These are phyloP conservation scores for Vigna radiata DNA, from an alignment of 306 rosid species.

Conservation along the genomic window DNA sequence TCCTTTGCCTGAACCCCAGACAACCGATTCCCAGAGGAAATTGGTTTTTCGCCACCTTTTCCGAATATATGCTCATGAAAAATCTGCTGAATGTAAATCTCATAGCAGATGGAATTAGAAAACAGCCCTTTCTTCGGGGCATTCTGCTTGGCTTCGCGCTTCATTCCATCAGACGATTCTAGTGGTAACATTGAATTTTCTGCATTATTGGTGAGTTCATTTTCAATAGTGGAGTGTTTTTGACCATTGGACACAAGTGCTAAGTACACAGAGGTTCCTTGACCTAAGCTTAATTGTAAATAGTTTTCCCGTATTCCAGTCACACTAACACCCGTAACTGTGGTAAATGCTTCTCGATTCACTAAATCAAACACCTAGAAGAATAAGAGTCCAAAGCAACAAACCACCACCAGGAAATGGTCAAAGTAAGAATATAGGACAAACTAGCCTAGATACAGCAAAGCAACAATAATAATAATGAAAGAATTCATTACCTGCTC, in stretches of 20 bases:
- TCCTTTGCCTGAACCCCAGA: constrained; percentile 66
- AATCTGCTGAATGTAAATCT: constrained; percentile 87
- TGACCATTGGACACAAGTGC: constrained; percentile 70
- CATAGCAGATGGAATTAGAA: constrained; percentile 70
- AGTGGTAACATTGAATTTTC: constrained; percentile 70
- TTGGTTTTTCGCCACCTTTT: constrained; percentile 62
- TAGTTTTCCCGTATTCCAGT: constrained; percentile 91
- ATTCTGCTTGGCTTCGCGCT: constrained; percentile 61
- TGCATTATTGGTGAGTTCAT: constrained; percentile 47
- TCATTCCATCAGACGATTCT: constrained; percentile 77
- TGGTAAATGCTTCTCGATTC: constrained; percentile 86
- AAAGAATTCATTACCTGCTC: constrained; percentile 62
- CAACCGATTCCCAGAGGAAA: constrained; percentile 51
- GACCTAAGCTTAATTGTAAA: constrained; percentile 78
- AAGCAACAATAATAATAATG: constrained; percentile 28
- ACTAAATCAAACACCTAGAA: constrained; percentile 88
- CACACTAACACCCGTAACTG: constrained; percentile 75
- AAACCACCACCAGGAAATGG: constrained; percentile 35
- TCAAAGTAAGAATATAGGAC: constrained; percentile 19
- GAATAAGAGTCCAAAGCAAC: constrained; percentile 36
- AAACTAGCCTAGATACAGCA: neutral
- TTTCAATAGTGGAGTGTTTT: constrained; percentile 57
- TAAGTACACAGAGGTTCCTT: constrained; percentile 78
- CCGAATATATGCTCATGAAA: constrained; percentile 79
- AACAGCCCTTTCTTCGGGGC: constrained; percentile 52